Evolutionary conservation across 345 rosid species (phyloP).

Genomic region (Ceriops decandra): DNA sequence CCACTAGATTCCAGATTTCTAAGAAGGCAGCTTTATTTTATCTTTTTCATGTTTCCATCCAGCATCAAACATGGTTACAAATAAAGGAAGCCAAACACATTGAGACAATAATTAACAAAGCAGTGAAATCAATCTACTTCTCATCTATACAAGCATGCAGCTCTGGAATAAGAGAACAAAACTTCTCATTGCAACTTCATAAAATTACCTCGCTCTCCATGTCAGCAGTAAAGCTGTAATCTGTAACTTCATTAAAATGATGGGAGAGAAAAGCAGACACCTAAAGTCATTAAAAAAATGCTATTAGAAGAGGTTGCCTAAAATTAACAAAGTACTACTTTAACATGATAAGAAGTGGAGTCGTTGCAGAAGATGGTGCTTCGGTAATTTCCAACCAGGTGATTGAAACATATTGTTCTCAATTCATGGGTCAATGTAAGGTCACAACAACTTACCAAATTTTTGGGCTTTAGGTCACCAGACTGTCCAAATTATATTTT

Average conservation of each 20-base stretch:
- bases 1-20: no score
- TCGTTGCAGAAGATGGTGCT: no score
- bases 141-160: background rate
- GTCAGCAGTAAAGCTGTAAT: slow-evolving; percentile 96
- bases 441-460: no score
- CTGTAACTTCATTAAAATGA: slow-evolving; percentile 86
- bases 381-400: no score
- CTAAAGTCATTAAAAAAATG: slow-evolving; percentile 33
- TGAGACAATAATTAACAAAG: no score
- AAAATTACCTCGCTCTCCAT: slow-evolving; percentile 88
- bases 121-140: no score
- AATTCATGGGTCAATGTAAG: no score
- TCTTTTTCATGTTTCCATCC: no score
- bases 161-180: slow-evolving; percentile 4
- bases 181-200: slow-evolving; percentile 1
- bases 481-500: no score
- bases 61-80: background rate
- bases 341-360: background rate
- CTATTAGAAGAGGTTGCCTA: background rate
- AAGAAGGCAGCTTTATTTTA: no score
- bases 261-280: slow-evolving; percentile 92
- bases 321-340: slow-evolving; percentile 2
- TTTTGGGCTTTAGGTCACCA: no score
- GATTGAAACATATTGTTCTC: no score
- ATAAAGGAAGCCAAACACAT: background rate